Base-by-base conservation (phyloP, 352 stramenopile species). In the Phytophthora sansomeana region DNA sequence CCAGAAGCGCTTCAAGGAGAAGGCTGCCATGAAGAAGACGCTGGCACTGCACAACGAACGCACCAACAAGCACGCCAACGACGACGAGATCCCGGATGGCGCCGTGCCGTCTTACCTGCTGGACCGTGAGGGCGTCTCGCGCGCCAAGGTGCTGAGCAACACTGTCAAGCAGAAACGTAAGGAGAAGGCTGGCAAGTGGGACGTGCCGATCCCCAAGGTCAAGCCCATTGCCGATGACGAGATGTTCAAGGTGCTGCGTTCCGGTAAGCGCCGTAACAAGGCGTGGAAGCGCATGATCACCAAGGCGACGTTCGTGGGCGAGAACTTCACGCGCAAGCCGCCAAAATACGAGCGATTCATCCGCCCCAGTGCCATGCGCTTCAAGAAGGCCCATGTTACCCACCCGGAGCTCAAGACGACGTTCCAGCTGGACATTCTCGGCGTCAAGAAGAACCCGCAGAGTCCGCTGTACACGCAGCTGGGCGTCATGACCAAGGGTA, bases 271-370 rank as follows among this genome's bases (percentile, higher is more conserved):
- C 29, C 96, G 97, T 71, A 98, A 96, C 77, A 96, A 95, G 82
- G 78, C 85, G 28, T 96, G 88, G 88, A 95, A 96, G 75, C 85
- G 88, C 62, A 96, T 95, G 87, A 93, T 95, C 69, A 95, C 85
- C 48, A 97, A 94, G 72, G 87, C 90, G 35, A 99, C 98, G 32
- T 99, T 99, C 75, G 97, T 99, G n/a, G 98, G 98, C 50, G 97
- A 99, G 53, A 98, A 97, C 73, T 99, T 99, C 69, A 99, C 98
- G 49, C 92, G 98, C 57, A 99, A 99, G 75, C 97, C 98, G 60
- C 98, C 98, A 71, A 99, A 99, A 78, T 99, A 99, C 83, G 98
- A 99, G 87, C 94, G 98, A 29, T 99, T 99, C 77, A 99, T 99
- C 72, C 96, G 98, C 10, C 98, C 98, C 8, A 98, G 91, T 28